phyloP scores from a whole-genome alignment of 2,329 filamentous ascomycete species.

The Lasiodiplodia sp. region DNA sequence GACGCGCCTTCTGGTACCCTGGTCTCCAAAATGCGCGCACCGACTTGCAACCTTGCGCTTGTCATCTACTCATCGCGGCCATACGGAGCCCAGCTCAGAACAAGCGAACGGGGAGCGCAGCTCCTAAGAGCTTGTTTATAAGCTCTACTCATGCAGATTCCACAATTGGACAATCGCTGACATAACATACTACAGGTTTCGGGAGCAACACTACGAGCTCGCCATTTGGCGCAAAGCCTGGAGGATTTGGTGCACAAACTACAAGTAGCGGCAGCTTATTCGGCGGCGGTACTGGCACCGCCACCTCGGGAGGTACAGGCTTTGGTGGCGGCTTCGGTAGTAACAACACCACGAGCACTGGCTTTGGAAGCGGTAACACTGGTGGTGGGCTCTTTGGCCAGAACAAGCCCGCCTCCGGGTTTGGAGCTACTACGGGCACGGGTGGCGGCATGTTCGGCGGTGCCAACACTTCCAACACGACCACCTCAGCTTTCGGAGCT shows the following conservation, averaged over 20 bases:
- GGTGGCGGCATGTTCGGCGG: slow-evolving; percentile 46
- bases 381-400: slow-evolving; percentile 48
- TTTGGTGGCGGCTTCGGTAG: slow-evolving; percentile 38
- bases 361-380: slow-evolving; percentile 36
- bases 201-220: slow-evolving; percentile 31
- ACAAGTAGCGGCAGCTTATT: slow-evolving; percentile 38
- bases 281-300: slow-evolving; percentile 34
- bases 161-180: slow-evolving; percentile 2
- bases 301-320: slow-evolving; percentile 33
- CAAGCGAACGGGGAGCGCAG: not conserved
- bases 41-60: not conserved
- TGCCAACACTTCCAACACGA: slow-evolving; percentile 40
- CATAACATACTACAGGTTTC: slow-evolving; percentile 30
- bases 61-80: not conserved
- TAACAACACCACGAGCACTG: slow-evolving; percentile 33
- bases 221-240: slow-evolving; percentile 38
- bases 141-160: not conserved
- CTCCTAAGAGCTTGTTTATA: not conserved
- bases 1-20: not conserved
- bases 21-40: not conserved
- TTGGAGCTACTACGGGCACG: slow-evolving; percentile 42
- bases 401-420: slow-evolving; percentile 60
- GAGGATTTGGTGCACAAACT: slow-evolving; percentile 31
- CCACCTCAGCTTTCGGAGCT: slow-evolving; percentile 50
- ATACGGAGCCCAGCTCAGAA: not conserved